Evolutionary conservation across 1,284 basidiomycete genomes (phyloP).

Genomic region (Wallemia mellicola): DNA sequence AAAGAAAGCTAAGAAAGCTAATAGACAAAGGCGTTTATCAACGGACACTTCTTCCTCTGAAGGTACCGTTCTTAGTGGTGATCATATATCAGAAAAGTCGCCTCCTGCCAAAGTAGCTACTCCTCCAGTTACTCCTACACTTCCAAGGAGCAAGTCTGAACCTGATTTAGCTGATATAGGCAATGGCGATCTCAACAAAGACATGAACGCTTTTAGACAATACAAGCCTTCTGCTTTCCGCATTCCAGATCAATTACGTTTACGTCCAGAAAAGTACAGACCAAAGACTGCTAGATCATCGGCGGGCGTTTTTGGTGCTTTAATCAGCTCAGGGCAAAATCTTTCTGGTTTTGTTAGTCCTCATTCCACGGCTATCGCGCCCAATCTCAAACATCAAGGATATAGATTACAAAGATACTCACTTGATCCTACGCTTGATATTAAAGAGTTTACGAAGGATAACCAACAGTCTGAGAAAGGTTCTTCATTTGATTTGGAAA

Average conservation of each 20-base stretch:
- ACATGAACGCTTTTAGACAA: slow-evolving; percentile 8
- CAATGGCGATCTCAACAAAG: slow-evolving; percentile 7
- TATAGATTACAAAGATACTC: slow-evolving; percentile 15
- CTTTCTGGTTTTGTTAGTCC: slow-evolving; percentile 22
- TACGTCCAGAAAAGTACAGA: slow-evolving; percentile 11
- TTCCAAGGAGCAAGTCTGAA: background rate
- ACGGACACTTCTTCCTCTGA: background rate
- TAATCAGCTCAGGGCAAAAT: slow-evolving; percentile 12
- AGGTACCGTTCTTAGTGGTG: background rate
- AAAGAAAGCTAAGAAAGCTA: background rate
- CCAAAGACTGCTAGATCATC: slow-evolving; percentile 25
- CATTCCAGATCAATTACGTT: slow-evolving; percentile 8
- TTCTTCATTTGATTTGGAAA: background rate
- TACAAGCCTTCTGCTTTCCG: background rate
- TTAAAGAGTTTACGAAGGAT: slow-evolving; percentile 1
- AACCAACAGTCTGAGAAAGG: background rate
- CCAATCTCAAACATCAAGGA: slow-evolving; percentile 25
- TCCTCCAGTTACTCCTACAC: background rate
- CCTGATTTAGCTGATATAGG: slow-evolving; percentile 2
- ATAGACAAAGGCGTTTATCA: slow-evolving; percentile 2
- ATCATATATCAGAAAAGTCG: background rate
- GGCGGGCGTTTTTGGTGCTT: slow-evolving; percentile 38
- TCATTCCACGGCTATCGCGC: slow-evolving; percentile 24
- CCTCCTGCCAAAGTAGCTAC: slow-evolving; percentile 1
- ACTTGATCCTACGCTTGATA: slow-evolving; percentile 7